These are phyloP conservation scores for Phyllostachys edulis DNA, from an alignment of 176 grass and related monocot species.

Conservation along the genomic window DNA sequence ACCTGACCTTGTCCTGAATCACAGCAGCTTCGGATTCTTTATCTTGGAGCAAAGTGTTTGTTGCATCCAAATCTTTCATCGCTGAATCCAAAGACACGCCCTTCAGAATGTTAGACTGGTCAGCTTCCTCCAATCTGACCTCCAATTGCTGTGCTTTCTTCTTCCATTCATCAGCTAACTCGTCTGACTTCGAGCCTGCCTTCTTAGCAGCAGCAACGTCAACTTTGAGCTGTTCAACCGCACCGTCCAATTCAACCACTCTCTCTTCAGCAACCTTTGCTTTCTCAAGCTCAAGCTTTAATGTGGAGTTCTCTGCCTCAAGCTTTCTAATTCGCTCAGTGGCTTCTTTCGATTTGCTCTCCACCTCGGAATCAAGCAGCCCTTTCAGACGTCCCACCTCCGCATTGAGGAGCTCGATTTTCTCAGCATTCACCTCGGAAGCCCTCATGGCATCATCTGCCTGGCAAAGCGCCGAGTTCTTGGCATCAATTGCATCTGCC, in stretches of 20 bases:
- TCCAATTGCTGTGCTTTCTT: conserved; percentile 56
- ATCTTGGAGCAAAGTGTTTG: conserved; percentile 50
- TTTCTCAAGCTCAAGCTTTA: conserved; percentile 57
- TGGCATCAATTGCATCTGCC: conserved; percentile 62
- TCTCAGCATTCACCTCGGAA: conserved; percentile 55
- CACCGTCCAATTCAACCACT: conserved; percentile 39
- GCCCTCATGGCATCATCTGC: conserved; percentile 56
- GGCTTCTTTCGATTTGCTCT: conserved; percentile 36
- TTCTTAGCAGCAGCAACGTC: conserved; percentile 50
- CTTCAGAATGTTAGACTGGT: conserved; percentile 55
- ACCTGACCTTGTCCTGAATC: conserved; percentile 61
- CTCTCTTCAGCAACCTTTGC: conserved; percentile 48
- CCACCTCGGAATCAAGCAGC: conserved; percentile 53
- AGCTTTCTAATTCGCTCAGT: conserved; percentile 45
- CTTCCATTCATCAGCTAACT: conserved; percentile 52
- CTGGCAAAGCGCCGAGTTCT: conserved; percentile 58
- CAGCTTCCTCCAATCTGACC: conserved; percentile 65
- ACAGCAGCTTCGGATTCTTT: conserved; percentile 54
- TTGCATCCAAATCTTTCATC: conserved; percentile 65
- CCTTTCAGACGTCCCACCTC: conserved; percentile 59
- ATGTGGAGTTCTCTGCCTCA: conserved; percentile 38
- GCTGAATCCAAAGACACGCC: conserved; percentile 52
- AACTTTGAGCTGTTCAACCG: conserved; percentile 49
- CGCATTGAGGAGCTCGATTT: conserved; percentile 49
- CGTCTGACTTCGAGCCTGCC: conserved; percentile 27